phyloP scores from a whole-genome alignment of 2,329 filamentous ascomycete species.

The Diaporthe aspalathi region DNA sequence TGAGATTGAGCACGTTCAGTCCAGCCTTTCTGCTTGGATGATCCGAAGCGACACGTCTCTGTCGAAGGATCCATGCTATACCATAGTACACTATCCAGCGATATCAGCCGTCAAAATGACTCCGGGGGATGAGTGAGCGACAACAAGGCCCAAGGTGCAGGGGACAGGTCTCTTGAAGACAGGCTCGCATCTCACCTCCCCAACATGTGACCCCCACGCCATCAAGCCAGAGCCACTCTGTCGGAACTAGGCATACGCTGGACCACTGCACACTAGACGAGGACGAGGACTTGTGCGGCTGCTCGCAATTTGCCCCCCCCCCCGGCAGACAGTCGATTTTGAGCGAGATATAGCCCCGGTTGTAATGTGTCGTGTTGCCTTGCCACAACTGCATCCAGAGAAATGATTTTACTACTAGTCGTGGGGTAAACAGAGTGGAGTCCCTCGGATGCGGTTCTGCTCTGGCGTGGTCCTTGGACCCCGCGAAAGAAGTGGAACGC shows the following conservation, averaged over 20 bases:
- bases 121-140: neutral
- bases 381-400: neutral
- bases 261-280: slow-evolving; percentile 22
- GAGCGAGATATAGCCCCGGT: slow-evolving; percentile 11
- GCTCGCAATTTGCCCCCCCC: neutral
- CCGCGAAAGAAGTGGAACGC: slow-evolving; percentile 30
- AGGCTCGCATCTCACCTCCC: slow-evolving; percentile 29
- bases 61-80: neutral
- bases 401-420: neutral
- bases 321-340: neutral
- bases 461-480: slow-evolving; percentile 17
- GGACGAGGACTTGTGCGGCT: slow-evolving; percentile 1
- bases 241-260: slow-evolving; percentile 33
- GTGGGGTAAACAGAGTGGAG: slow-evolving; percentile 20
- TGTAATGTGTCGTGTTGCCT: neutral
- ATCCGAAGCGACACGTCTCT: neutral
- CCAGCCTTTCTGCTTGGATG: neutral
- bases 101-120: neutral
- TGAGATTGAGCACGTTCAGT: neutral
- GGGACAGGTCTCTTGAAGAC: neutral
- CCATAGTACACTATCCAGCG: no score
- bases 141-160: slow-evolving; percentile 13
- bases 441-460: neutral
- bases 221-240: slow-evolving; percentile 38
- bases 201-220: slow-evolving; percentile 37